phyloP scores from a whole-genome alignment of 2,329 filamentous ascomycete genomes.

The Dactylellina cionopaga region DNA sequence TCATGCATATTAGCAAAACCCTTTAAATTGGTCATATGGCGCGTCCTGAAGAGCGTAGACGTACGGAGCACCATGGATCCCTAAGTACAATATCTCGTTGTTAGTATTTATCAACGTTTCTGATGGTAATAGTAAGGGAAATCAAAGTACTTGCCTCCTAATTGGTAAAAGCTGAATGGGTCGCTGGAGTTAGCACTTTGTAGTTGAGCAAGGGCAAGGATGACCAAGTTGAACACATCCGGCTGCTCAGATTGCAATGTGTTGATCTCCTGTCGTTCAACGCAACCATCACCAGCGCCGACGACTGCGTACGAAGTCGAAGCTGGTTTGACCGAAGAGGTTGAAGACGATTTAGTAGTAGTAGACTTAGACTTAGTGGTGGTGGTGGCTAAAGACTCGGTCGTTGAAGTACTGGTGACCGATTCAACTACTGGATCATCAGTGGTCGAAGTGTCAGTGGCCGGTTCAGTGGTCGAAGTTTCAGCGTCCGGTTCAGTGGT shows the following conservation, averaged over 20 bases:
- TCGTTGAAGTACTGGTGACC: not conserved
- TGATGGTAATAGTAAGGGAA: not conserved
- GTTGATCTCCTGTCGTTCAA: constrained; percentile 10
- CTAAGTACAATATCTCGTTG: not conserved
- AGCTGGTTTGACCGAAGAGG: constrained; percentile 1
- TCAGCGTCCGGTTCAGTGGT: not conserved
- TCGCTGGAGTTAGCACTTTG: not conserved
- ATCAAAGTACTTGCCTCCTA: not conserved
- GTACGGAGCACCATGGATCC: not conserved
- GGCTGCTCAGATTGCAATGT: constrained; percentile 9
- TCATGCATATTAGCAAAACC: too few relatives aligned
- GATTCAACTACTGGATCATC: not conserved
- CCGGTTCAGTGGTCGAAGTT: not conserved
- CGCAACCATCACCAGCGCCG: not conserved
- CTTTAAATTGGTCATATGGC: too few relatives aligned
- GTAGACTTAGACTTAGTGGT: not conserved
- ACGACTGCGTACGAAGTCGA: constrained; percentile 1
- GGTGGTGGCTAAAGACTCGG: not conserved
- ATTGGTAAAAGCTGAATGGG: constrained; percentile 16
- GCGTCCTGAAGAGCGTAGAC: not conserved
- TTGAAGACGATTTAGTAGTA: not conserved
- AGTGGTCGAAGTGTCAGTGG: not conserved
- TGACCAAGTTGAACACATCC: constrained; percentile 20
- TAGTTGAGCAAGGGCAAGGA: not conserved
- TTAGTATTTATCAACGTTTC: not conserved